Evolutionary conservation across 2,329 filamentous ascomycete species (phyloP), one percentile per base, ranked within the genome.

Genomic region (Xylogone sp.): DNA sequence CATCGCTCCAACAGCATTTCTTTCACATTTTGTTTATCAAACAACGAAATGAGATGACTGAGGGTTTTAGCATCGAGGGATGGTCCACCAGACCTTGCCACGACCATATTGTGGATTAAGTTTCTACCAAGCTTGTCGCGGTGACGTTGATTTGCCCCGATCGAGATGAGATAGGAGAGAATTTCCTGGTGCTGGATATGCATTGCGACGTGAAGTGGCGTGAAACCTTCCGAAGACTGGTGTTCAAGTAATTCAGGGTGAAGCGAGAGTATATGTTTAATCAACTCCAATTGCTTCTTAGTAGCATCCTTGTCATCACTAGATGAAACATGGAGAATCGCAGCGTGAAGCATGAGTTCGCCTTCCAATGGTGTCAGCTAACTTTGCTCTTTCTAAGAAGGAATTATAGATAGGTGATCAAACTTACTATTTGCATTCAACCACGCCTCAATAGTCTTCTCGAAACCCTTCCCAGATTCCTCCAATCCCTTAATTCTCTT

Each of bases 171-270:
- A 0, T 82, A 71, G 60, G 81, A 79, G 16, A 79, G 78, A 19
- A 79, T 77, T 1, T 81, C 71, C 16, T 75, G 59, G 19, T 78
- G 76, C 10, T 79, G 76, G 2, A 81, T 69, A 2, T 74, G 69
- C 55, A 84, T 86, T 1, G 89, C 88, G 9, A 89, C 65, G 51
- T 84, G 77, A 1, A 95, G 73, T 1, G 90, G 88, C 0, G 88
- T 92, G 47, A 78, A 71, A 0, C 82, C 82, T 7, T 71, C 62
- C 1, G 72, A 66, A 1, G 77, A 81, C 60, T 82, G 88, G 46
- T 77, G 74, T 51, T 90, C 81, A 1, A 95, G 61, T 1, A 75
- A 76, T 2, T 78, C 71, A 0, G 88, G 88, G 51, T 77, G 75
- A 10, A 76, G 73, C 21, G 83, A 74, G 48, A 88, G 67, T 2